Base-by-base conservation (phyloP, 108 stramenopile genomes). In the Skeletonema potamos region DNA sequence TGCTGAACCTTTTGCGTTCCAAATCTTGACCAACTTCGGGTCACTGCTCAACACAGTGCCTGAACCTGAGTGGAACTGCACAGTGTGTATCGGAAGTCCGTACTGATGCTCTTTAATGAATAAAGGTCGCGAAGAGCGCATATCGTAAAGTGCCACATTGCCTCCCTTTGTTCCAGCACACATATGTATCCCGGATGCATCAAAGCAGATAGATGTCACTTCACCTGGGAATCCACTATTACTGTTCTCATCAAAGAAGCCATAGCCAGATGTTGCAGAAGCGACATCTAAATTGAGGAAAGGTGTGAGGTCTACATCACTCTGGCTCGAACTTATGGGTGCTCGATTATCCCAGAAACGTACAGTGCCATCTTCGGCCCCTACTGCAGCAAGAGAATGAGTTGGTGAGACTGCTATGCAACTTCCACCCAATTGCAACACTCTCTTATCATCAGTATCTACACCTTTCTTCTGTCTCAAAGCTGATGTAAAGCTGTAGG, bases 21-120 rank as follows among this genome's bases (percentile, higher is more conserved):
- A 99, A 64, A 96, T 82, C 76, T 98, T 98, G 26, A 98, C 91
- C 27, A 96, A 68, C 76, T 98, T 98, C 36, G 89, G 79, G 79
- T 99, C 99, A 10, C 91, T 86, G 54, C 91, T 91, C 30, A 96
- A 57, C 44, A 98, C 79, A 33, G 85, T 85, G 1, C 86, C 88
- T 46, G 88, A 87, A 8, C 88, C 81, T 4, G 80, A 48, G 82
- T 97, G 97, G 57, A 95, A 98, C 58, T 92, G 87, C 61, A 96
- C 58, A 6, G 90, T 94, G 62, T 93, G 88, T 74, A 99, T 96
- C 4, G 98, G 96, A 54, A 97, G 76, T 34, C 96, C 97, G 79
- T 96, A 93, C 70, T 97, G 96, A 86, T 99, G 99, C 76, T 98
- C 97, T 84, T 96, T 94, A 34, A 96, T 75, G 55, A 86, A 79